Base-by-base conservation (phyloP, 306 rosid genomes). In the Corylus heterophylla region DNA sequence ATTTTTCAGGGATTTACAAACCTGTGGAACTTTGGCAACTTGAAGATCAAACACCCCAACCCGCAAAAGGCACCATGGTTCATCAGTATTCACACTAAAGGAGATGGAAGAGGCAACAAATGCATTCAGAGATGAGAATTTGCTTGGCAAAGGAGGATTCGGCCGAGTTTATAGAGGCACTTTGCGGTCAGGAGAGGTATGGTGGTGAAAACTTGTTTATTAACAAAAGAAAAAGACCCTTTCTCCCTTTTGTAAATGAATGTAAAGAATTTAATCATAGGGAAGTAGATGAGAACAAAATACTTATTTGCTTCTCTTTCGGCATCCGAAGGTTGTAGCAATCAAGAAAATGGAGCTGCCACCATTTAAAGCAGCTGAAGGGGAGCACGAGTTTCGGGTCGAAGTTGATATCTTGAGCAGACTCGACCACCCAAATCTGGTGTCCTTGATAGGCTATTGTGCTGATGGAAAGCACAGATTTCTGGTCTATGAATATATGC, bases 391-490 rank as follows among this genome's bases (percentile, higher is more conserved):
- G 76, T 92, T 95, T 61, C 86, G 98, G 2, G 97, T 95, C 2
- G 98, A 92, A 87, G 98, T 95, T 11, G 99, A 95, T 78, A 91
- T 95, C 74, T 81, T 92, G 89, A 95, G 98, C 93, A 84, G 98
- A 89, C 88, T 95, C 49, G 92, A 91, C 48, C 98, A 93, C 71
- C 98, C 92, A 76, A 95, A 95, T 88, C 92, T 95, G n/a, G 98
- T 93, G 73, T 86, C 94, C 37, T 81, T 95, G 87, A 93, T 89
- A 69, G 98, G 98, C 62, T 95, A 95, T 51, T 95, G 98, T 73
- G 98, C 98, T 5, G 98, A 95, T 76, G 98, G 98, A 74, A 95
- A 95, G 81, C 93, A 92, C 56, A 84, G 98, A 66, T 95, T 95
- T 84, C 87, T 95, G 27, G 98, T 95, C 5, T 95, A 95, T 4